Base-by-base conservation (phyloP, 768 basidiomycete species). In the Termitomyces sp. region DNA sequence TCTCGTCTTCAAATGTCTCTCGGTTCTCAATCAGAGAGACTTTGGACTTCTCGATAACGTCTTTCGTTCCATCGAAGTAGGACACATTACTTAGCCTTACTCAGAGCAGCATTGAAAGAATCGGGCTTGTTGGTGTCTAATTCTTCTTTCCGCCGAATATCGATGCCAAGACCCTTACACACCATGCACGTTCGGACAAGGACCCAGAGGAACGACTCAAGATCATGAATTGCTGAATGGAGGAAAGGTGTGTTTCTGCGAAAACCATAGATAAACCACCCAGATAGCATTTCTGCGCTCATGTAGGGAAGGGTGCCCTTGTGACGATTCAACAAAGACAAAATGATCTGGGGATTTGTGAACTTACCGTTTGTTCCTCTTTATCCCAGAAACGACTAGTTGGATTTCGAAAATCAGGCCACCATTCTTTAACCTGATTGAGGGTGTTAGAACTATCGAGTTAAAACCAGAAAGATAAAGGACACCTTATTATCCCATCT, bases 121-220 rank as follows among this genome's bases (percentile, higher is more conserved):
- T 38, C 10, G 10, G 32, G 47, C 2, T 36, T 35, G 6, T 13
- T 46, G 20, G 16, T 25, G 12, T 38, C 32, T 3, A 38, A 38
- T 18, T 36, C 23, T 9, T 46, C 35, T 4, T 51, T 13, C 16
- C 23, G n/a, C 23, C 9, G 7, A 27, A 40, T 46, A 3, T 18
- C 7, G 1, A 36, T 53, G 16, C 36, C 36, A 3, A 47, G 53
- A 10, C 47, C 27, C 18, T 33, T 25, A 15, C 47, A n/a, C 10
- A 42, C n/a, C n/a, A n/a, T 47, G 32, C 38, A n/a, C n/a, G n/a
- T n/a, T n/a, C n/a, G n/a, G 10, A 49, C 38, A 22, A 49, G 39
- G 32, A 49, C 47, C 53, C 47, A 49, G 10, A 54, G 40, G 16
- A n/a, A n/a, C n/a, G n/a, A n/a, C n/a, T n/a, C n/a, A n/a, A n/a